Evolutionary conservation across 2,329 filamentous ascomycete genomes (phyloP), one percentile per base, ranked within the genome.

Genomic region (Alternaria longipes): DNA sequence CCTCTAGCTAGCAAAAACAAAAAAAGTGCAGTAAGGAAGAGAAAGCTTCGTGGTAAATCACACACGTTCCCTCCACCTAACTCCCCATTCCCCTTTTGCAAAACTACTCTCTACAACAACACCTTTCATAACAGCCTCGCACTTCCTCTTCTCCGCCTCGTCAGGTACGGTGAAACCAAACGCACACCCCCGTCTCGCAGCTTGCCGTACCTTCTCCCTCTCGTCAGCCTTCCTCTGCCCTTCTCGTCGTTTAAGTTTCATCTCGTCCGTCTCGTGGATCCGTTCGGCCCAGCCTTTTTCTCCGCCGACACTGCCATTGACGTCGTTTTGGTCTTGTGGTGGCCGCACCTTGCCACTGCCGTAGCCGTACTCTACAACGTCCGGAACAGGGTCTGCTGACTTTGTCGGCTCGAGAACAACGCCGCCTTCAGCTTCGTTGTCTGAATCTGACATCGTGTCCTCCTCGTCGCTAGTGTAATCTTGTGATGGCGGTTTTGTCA

Each of bases 191-290:
- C 88, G 82, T 67, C 89, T 84, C 2, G 89, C 89, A 0, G 87
- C 88, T n/a, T 84, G 84, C 28, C 85, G 82, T 47, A 90, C 83
- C 78, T 88, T 81, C 72, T 91, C 88, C 24, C 84, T 77, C 72
- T 83, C 80, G 59, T 83, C 79, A 4, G 82, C 82, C 45, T 76
- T 73, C 59, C 76, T 80, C 70, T 86, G 81, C 0, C 85, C 85
- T 54, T 85, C 80, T 12, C 76, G 71, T 24, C 85, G 75, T 74
- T 83, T 85, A 62, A 80, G 75, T 38, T 81, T 70, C 79, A 85
- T 84, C 65, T 84, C 84, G 2, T 82, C 81, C 3, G 82, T 85
- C 71, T 87, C 85, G 16, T 81, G 76, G 7, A 80, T 77, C n/a
- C 81, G 79, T 71, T 87, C 86, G 5, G 84, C 83, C 62, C 81